These are phyloP conservation scores for Cordyceps fumosorosea DNA, from an alignment of 2,329 filamentous ascomycete genomes.

Conservation along the genomic window DNA sequence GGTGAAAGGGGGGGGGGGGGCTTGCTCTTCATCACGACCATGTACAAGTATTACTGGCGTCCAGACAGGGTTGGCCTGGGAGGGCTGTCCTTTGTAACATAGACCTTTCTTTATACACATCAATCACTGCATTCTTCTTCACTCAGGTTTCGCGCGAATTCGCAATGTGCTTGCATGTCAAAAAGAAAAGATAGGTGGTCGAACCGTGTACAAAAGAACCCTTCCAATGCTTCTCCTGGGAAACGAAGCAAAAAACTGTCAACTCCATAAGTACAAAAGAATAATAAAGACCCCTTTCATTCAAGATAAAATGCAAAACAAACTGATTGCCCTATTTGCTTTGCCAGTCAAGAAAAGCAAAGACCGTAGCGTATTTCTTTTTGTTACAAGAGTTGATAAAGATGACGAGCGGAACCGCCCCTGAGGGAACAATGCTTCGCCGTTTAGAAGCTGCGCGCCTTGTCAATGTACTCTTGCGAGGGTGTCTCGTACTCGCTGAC, in stretches of 20 bases:
- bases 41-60: slow-evolving; percentile 6
- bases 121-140: background rate
- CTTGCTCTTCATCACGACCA: background rate
- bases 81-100: background rate
- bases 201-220: background rate
- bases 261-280: background rate
- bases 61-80: too few species aligned
- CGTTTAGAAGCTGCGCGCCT: slow-evolving; percentile 44
- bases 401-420: too few species aligned
- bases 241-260: background rate
- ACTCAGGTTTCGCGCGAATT: background rate
- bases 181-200: background rate
- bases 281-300: background rate
- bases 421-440: too few species aligned
- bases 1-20: background rate
- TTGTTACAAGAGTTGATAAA: background rate
- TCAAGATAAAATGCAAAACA: background rate
- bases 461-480: slow-evolving; percentile 64
- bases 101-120: background rate
- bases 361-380: background rate
- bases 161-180: background rate
- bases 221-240: background rate
- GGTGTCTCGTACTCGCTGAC: slow-evolving; percentile 68
- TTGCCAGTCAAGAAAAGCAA: background rate
- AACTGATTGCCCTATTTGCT: background rate